Evolutionary conservation across 2,329 filamentous ascomycete genomes (phyloP).

Genomic region (Aspergillus quadricinctus): DNA sequence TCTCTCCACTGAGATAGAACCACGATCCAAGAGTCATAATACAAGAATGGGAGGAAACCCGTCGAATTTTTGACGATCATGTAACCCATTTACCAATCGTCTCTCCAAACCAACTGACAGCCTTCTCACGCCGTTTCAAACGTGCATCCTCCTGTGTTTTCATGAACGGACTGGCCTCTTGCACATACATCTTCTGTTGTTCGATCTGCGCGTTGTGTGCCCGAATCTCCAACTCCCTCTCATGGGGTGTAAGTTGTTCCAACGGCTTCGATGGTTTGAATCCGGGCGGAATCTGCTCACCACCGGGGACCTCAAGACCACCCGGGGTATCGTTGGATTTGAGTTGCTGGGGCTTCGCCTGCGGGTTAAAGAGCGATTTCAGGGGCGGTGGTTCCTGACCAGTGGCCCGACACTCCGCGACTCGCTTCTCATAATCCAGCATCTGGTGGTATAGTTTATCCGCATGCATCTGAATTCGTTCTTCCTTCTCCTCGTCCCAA

Average conservation of each 20-base stretch:
- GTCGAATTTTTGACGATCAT: slow-evolving; percentile 10
- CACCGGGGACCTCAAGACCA: slow-evolving; percentile 34
- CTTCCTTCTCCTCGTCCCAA: slow-evolving; percentile 64
- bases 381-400: slow-evolving; percentile 41
- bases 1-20: not conserved
- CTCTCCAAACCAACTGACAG: slow-evolving; percentile 41
- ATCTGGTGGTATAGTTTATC: slow-evolving; percentile 86
- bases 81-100: slow-evolving; percentile 40
- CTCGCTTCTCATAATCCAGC: slow-evolving; percentile 71
- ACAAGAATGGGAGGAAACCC: slow-evolving; percentile 7
- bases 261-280: slow-evolving; percentile 36
- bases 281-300: slow-evolving; percentile 30
- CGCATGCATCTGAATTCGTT: slow-evolving; percentile 92
- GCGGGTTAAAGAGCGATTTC: slow-evolving; percentile 42
- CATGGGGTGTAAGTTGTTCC: slow-evolving; percentile 42
- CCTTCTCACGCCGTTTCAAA: slow-evolving; percentile 35
- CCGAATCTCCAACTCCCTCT: slow-evolving; percentile 43
- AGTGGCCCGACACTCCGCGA: slow-evolving; percentile 54
- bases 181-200: slow-evolving; percentile 33
- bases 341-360: slow-evolving; percentile 17
- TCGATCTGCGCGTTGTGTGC: slow-evolving; percentile 35
- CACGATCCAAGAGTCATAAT: slow-evolving; percentile 7
- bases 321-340: slow-evolving; percentile 9
- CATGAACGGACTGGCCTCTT: slow-evolving; percentile 34
- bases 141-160: slow-evolving; percentile 35